These are phyloP conservation scores for Cyclotella choctawhatcheeana DNA, from an alignment of 108 stramenopile species.

Conservation along the genomic window DNA sequence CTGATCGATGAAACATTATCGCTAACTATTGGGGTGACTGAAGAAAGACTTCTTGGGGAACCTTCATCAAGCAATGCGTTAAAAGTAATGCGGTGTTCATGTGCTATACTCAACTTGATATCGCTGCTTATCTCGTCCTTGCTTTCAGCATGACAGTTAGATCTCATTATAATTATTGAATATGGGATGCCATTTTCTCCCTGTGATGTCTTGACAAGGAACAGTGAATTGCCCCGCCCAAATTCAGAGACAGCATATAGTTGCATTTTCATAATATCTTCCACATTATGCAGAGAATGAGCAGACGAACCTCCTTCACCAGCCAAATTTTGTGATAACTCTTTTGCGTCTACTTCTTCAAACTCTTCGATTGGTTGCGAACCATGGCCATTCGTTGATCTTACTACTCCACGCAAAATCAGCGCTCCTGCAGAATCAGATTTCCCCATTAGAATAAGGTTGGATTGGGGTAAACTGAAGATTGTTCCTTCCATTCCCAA, in stretches of 20 bases:
- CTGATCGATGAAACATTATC: conserved; percentile 38
- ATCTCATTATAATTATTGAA: conserved; percentile 42
- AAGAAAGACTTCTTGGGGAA: conserved; percentile 18
- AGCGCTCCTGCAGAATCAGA: conserved; percentile 35
- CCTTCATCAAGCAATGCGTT: conserved; percentile 15
- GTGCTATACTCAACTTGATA: conserved; percentile 15
- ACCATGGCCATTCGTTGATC: conserved; percentile 6
- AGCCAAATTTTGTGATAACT: not conserved
- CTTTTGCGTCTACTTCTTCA: conserved; percentile 44
- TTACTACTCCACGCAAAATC: conserved; percentile 37
- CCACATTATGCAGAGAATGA: conserved; percentile 22
- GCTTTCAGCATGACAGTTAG: conserved; percentile 8
- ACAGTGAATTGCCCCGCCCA: conserved; percentile 25
- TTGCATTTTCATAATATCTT: conserved; percentile 41
- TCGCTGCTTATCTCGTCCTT: not conserved
- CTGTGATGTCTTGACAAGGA: conserved; percentile 36
- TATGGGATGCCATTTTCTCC: conserved; percentile 18
- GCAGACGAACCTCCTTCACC: conserved; percentile 7
- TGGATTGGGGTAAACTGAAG: conserved; percentile 62
- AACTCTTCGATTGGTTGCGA: conserved; percentile 32
- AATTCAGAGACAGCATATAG: conserved; percentile 47
- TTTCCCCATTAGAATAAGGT: conserved; percentile 65
- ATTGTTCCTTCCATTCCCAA: conserved; percentile 51
- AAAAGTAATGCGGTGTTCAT: conserved; percentile 25
- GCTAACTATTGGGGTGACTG: conserved; percentile 41